Base-by-base conservation (phyloP, 2,329 filamentous ascomycete genomes). In the Talaromyces albobiverticillius region DNA sequence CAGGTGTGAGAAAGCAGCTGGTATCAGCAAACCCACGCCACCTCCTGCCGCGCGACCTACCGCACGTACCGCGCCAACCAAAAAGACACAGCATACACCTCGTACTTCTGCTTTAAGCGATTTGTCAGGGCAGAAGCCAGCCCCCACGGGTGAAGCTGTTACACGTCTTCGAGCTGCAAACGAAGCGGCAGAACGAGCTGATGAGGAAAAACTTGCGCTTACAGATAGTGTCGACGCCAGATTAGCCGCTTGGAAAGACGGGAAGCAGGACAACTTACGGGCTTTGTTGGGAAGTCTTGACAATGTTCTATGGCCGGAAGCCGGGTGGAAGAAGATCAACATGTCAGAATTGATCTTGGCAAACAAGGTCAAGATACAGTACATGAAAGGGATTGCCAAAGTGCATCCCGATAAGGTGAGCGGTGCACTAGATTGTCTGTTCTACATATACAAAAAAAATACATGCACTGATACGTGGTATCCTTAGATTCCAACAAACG, bases 351-450 rank as follows among this genome's bases (percentile, higher is more conserved):
- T 99, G 62, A 88, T 99, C 50, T 82, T 96, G 81, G 86, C 91
- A 31, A 91, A 89, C 62, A 96, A 93, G 79, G 94, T 97, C 70
- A 99, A 99, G 82, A 87, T 99, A 60, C 80, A 89, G 57, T 99
- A 99, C 70, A 97, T 99, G 94, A 96, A 96, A 82, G 94, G 93
- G 5, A 97, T 99, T 80, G 90, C 87, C 10, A 97, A 96, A 80
- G 94, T 94, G 62, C 94, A 99, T 80, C 94, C 94, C 57, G 94
- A 99, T 72, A 99, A 99, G 87, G 94, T 96, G 5, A 23, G 47
- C 13, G 14, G 13, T 18, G 8, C n/a, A 10, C 2, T n/a, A 11
- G n/a, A 4, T 18, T 16, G 10, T 16, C 20, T 23, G 34, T 22
- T 2, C 16, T 42, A 6, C 3, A 22, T 25, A 22, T n/a, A 36